These are phyloP conservation scores for Alternaria angustiovoidea DNA, from an alignment of 2,329 filamentous ascomycete genomes.

Conservation along the genomic window DNA sequence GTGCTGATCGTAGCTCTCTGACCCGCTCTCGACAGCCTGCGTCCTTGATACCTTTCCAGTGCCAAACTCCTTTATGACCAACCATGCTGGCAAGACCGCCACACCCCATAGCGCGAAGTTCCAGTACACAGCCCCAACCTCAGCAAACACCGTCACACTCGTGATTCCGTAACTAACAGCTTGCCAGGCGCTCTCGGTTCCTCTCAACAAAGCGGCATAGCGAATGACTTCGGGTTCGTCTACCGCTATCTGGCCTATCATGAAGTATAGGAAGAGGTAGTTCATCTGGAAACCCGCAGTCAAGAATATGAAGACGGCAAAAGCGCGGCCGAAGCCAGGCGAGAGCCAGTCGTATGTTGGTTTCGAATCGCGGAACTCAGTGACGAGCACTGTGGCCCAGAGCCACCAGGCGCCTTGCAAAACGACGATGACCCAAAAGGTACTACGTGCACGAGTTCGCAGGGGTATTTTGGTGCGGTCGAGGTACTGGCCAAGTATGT, in stretches of 20 bases:
- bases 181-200: slow-evolving; percentile 76
- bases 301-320: slow-evolving; percentile 73
- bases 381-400: slow-evolving; percentile 73
- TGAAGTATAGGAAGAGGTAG: slow-evolving; percentile 59
- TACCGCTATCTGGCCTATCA: slow-evolving; percentile 71
- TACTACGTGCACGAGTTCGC: slow-evolving; percentile 61
- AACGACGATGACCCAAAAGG: slow-evolving; percentile 63
- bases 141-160: slow-evolving; percentile 67
- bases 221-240: slow-evolving; percentile 71
- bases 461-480: slow-evolving; percentile 66
- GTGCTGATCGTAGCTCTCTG: background rate
- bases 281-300: slow-evolving; percentile 75
- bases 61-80: slow-evolving; percentile 68
- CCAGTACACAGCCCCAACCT: slow-evolving; percentile 72
- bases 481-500: slow-evolving; percentile 71
- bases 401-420: slow-evolving; percentile 76
- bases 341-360: slow-evolving; percentile 73
- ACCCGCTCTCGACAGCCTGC: background rate
- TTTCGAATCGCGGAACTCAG: slow-evolving; percentile 63
- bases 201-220: slow-evolving; percentile 72
- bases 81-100: slow-evolving; percentile 71
- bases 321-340: slow-evolving; percentile 70
- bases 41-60: background rate
- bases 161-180: slow-evolving; percentile 75
- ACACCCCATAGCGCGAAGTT: slow-evolving; percentile 75